These are phyloP conservation scores for Boletus coccyginus DNA, from an alignment of 768 basidiomycete species.

Conservation along the genomic window DNA sequence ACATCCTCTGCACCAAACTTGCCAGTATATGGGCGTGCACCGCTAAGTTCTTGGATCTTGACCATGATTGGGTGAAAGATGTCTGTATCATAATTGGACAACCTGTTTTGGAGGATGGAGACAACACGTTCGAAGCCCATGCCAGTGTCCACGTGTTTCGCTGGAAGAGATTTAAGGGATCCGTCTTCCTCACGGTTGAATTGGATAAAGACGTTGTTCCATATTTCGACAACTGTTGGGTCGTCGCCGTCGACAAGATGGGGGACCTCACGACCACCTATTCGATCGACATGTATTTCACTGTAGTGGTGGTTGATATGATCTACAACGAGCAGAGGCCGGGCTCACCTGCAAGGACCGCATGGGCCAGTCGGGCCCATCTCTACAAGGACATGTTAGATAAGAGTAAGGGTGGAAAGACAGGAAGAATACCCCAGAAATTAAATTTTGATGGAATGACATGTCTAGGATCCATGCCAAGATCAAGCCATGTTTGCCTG, in stretches of 20 bases:
- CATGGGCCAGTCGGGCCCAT: constrained; percentile 99
- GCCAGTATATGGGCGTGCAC: constrained; percentile 83
- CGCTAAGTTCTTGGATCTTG: constrained; percentile 84
- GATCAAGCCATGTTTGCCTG: constrained; percentile 81
- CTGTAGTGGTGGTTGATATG: constrained; percentile 36
- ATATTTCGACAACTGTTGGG: constrained; percentile 95
- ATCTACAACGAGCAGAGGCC: background rate
- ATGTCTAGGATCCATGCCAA: constrained; percentile 86
- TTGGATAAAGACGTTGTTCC: constrained; percentile 99
- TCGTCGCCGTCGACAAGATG: constrained; percentile 94
- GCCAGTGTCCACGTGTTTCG: constrained; percentile 96
- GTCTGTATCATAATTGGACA: constrained; percentile 98
- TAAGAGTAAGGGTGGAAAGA: background rate
- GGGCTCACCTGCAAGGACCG: constrained; percentile 82
- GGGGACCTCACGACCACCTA: constrained; percentile 95
- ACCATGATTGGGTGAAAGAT: constrained; percentile 87
- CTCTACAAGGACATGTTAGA: constrained; percentile 48
- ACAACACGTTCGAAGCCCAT: constrained; percentile 99
- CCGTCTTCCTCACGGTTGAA: constrained; percentile 95
- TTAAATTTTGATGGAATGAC: constrained; percentile 96
- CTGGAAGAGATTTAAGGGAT: constrained; percentile 74
- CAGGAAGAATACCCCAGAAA: constrained; percentile 84
- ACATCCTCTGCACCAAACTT: constrained; percentile 93
- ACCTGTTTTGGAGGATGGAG: constrained; percentile 85
- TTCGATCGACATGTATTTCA: constrained; percentile 95